These are phyloP conservation scores for Neurospora sp. DNA, from an alignment of 495 filamentous ascomycete species.

Conservation along the genomic window DNA sequence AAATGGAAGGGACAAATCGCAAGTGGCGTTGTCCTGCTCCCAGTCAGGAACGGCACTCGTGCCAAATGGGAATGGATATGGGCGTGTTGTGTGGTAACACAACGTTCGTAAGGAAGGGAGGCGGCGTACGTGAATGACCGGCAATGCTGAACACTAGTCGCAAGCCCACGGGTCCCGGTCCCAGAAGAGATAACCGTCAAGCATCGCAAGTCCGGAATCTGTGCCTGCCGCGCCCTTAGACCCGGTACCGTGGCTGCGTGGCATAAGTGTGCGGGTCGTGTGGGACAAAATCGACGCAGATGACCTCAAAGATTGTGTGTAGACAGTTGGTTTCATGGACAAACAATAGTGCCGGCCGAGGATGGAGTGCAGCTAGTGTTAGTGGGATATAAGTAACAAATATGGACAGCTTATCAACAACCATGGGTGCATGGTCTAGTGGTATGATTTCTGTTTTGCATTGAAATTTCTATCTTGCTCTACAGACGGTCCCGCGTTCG, in stretches of 20 bases:
- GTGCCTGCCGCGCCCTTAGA: background rate
- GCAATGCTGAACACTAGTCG: background rate
- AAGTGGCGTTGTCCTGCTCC: background rate
- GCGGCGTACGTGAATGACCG: background rate
- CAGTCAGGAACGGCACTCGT: background rate
- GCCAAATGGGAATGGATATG: background rate
- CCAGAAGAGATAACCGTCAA: background rate
- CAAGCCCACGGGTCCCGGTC: background rate
- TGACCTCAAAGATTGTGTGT: background rate
- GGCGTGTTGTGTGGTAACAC: background rate
- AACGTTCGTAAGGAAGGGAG: background rate
- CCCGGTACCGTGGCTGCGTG: background rate
- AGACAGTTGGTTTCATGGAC: background rate
- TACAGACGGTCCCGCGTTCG: conserved; percentile 11
- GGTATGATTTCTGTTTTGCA: conserved; percentile 9
- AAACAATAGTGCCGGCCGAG: background rate
- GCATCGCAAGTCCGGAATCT: background rate
- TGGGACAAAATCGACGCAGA: background rate
- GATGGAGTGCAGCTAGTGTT: background rate
- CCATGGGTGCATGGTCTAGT: conserved; percentile 7
- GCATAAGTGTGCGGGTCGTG: background rate
- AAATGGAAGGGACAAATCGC: background rate
- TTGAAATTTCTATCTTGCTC: background rate
- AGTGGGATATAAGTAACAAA: background rate
- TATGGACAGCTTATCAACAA: background rate